Evolutionary conservation across 495 filamentous ascomycete species (phyloP).

Genomic region (Aspergillus panamensis): DNA sequence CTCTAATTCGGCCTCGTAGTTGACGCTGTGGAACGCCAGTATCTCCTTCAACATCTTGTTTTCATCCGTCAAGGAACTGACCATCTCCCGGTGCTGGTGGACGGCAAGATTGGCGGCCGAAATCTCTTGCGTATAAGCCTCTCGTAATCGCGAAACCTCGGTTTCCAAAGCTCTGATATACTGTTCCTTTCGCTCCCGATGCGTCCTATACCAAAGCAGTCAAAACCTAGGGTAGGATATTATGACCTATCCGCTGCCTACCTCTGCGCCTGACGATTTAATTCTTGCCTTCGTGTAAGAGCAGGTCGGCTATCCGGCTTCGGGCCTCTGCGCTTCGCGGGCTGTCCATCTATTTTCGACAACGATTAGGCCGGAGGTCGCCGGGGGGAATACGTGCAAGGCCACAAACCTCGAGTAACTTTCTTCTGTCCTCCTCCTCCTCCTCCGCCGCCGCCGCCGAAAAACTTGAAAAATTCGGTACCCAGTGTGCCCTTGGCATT

Average conservation of each 20-base stretch:
- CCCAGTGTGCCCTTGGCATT: conserved; percentile 26
- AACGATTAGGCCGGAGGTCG: neutral
- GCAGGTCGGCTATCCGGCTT: conserved; percentile 97
- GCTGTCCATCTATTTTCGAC: conserved; percentile 64
- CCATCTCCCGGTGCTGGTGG: conserved; percentile 42
- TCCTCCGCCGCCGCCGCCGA: conserved; percentile 16
- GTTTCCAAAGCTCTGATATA: conserved; percentile 93
- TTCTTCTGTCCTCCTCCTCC: conserved; percentile 28
- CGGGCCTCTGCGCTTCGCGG: conserved; percentile 84
- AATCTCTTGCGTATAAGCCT: conserved; percentile 43
- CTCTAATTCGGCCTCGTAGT: conserved; percentile 43
- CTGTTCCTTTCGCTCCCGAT: conserved; percentile 93
- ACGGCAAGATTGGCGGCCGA: conserved; percentile 35
- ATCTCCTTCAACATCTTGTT: conserved; percentile 74
- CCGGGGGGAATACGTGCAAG: neutral
- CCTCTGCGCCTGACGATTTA: conserved; percentile 96
- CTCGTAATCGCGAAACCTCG: conserved; percentile 70
- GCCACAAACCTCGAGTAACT: conserved; percentile 32
- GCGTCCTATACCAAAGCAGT: conserved; percentile 56
- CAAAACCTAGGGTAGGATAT: neutral
- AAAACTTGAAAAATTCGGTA: conserved; percentile 39
- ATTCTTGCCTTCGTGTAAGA: conserved; percentile 85
- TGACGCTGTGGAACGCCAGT: conserved; percentile 68
- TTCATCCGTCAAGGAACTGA: conserved; percentile 49
- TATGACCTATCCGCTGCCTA: conserved; percentile 32